Evolutionary conservation across 2,329 filamentous ascomycete species (phyloP), one percentile per base, ranked within the genome.

Genomic region (Camillea tinctor): DNA sequence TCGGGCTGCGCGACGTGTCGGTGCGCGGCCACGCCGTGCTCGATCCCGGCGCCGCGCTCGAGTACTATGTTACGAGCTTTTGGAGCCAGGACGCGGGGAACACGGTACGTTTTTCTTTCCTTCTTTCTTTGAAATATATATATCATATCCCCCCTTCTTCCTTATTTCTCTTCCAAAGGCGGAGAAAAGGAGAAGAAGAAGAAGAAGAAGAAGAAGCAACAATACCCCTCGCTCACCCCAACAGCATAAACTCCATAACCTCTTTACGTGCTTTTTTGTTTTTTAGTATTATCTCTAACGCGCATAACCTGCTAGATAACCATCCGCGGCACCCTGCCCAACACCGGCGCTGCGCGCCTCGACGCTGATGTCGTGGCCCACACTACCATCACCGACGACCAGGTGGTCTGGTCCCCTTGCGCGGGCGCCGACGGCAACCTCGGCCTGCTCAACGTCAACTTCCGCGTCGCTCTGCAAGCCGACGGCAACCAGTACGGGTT

Each of bases 381-480:
- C 61, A 66, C 65, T 56, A 62, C 68, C 23, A 70, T 71, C 49
- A 65, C 66, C 8, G 68, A 66, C 19, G 57, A 24, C 55, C 58
- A 56, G 50, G 66, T 71, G 53, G 72, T 71, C 13, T 78, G 75
- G 73, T 76, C 74, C 21, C 67, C 70, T 11, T 77, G 76, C 70
- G 71, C 70, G 8, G 63, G 60, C 55, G 53, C 65, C 50, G 65
- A 68, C 54, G 75, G 75, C 40, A 69, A 66, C 64, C 69, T 75
- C 40, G 76, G 75, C 21, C 72, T 76, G 54, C 67, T 77, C 49
- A 77, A 78, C 64, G 71, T 78, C 71, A 77, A 77, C 69, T 77
- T 77, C 70, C 72, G 76, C 59, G 72, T 74, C 54, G 74, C 72
- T 4, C 70, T 78, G 19, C 67, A 58, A 26, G 73, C 72, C 22